Base-by-base conservation (phyloP, 371 early-diverging fungal species). In the Rhizopus delemar region DNA sequence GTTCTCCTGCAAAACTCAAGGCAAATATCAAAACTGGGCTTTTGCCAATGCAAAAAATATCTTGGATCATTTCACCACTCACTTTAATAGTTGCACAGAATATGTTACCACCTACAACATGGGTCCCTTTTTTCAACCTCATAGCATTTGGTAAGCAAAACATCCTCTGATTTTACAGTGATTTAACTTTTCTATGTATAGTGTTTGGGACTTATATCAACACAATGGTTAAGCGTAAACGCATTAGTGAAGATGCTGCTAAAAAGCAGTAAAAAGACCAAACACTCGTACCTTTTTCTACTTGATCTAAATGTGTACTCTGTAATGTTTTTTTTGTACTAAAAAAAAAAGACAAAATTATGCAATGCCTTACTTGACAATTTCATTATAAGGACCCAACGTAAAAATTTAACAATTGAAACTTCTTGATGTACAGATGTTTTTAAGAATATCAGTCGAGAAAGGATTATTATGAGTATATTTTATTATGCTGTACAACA, bases 81-180 rank as follows among this genome's bases (percentile, higher is more conserved):
- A 78, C 86, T 9, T 84, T 92, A 81, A 75, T 81, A 31, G 77
- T 90, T 69, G 93, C 94, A 5, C 86, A 89, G 77, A 86, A 84
- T 72, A 86, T 85, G 63, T 66, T 92, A 55, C 84, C 85, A 12
- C 89, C 86, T 32, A 78, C 82, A 54, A 76, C 89, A 48, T 94
- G 93, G 93, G 87, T 91, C 15, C 93, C 94, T 22, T 94, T 91
- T 83, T 94, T 93, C 81, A 92, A 93, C 75, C 41, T 89, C 13
- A 75, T 93, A 36, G 88, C 87, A 29, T 94, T 93, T 67, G 53
- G 80, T 80, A 80, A 71, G 69, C 52, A 15, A 38, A 8, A 45
- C 3, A 31, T 32, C 16, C 22, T 28, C 15, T 48, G 31, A 52
- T 49, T 45, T 22, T 51, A 7, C 61, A 31, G 34, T 52, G 22